Conservation (phyloP, 176 grass and related monocot genomes). For the Hyparrhenia diplandra region DNA sequence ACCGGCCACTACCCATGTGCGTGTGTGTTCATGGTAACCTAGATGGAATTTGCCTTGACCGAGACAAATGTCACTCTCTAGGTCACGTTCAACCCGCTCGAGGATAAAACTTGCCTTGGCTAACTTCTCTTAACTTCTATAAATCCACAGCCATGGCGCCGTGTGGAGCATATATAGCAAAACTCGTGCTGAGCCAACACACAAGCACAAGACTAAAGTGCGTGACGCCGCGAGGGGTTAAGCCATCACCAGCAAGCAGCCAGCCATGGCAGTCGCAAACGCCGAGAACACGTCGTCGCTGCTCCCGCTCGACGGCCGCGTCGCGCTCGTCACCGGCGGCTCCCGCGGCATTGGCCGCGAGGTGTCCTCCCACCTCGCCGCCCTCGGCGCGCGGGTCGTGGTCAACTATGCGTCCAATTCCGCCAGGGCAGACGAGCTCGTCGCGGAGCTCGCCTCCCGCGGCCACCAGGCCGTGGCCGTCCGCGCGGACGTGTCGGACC, state of each 20-base stretch:
- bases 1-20: not conserved
- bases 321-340: constrained; percentile 63
- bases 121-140: not conserved
- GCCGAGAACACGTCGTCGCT: not conserved
- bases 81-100: not conserved
- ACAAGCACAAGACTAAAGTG: not conserved
- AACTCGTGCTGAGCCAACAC: not conserved
- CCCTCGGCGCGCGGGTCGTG: constrained; percentile 61
- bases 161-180: not conserved
- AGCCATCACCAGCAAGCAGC: not conserved
- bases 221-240: not conserved
- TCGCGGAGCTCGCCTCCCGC: constrained; percentile 40
- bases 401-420: constrained; percentile 56
- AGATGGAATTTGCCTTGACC: too few relatives aligned
- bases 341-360: constrained; percentile 66
- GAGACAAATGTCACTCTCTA: not conserved
- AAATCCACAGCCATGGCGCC: not conserved
- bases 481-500: constrained; percentile 49
- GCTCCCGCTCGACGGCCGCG: constrained; percentile 51
- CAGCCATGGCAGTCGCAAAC: constrained; percentile 1
- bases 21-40: not conserved
- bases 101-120: not conserved
- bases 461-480: constrained; percentile 11
- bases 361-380: constrained; percentile 51
- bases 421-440: constrained; percentile 48